phyloP scores from a whole-genome alignment of 1,284 basidiomycete genomes.

The Leccinum holopus region DNA sequence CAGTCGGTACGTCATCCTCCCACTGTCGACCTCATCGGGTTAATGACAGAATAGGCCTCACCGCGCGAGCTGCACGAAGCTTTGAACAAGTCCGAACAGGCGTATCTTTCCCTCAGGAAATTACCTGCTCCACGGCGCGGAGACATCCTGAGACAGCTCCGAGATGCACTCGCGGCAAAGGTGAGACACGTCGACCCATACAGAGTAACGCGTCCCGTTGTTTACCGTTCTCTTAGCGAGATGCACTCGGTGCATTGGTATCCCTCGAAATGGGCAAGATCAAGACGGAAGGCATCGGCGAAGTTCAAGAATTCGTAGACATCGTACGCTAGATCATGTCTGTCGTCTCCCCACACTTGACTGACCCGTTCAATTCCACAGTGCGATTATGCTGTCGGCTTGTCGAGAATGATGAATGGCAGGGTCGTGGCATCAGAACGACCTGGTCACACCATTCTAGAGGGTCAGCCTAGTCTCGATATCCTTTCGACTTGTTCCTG shows the following conservation, averaged over 20 bases:
- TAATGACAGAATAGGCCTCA: conserved; percentile 48
- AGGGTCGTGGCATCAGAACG: conserved; percentile 82
- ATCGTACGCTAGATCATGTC: conserved; percentile 53
- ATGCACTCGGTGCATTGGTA: conserved; percentile 79
- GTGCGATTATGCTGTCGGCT: conserved; percentile 77
- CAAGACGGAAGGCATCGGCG: conserved; percentile 86
- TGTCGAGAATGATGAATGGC: conserved; percentile 92
- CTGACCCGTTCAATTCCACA: conserved; percentile 24
- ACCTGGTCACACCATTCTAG: conserved; percentile 86
- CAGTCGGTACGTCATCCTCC: conserved; percentile 48
- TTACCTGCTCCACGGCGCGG: conserved; percentile 87
- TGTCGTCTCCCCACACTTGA: conserved; percentile 12
- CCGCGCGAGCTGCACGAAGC: conserved; percentile 65
- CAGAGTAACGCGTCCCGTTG: not conserved
- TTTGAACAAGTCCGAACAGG: conserved; percentile 66
- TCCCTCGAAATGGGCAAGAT: conserved; percentile 98
- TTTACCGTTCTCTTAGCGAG: conserved; percentile 47
- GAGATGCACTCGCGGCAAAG: conserved; percentile 79
- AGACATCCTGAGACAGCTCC: conserved; percentile 85
- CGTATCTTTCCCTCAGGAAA: conserved; percentile 67
- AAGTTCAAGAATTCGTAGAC: conserved; percentile 95
- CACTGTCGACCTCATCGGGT: not conserved
- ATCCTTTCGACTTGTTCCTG: conserved; percentile 5
- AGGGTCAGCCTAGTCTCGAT: conserved; percentile 49
- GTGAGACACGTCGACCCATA: conserved; percentile 36